Evolutionary conservation across 2,329 filamentous ascomycete species (phyloP).

Genomic region (Amylocarpus encephaloides): DNA sequence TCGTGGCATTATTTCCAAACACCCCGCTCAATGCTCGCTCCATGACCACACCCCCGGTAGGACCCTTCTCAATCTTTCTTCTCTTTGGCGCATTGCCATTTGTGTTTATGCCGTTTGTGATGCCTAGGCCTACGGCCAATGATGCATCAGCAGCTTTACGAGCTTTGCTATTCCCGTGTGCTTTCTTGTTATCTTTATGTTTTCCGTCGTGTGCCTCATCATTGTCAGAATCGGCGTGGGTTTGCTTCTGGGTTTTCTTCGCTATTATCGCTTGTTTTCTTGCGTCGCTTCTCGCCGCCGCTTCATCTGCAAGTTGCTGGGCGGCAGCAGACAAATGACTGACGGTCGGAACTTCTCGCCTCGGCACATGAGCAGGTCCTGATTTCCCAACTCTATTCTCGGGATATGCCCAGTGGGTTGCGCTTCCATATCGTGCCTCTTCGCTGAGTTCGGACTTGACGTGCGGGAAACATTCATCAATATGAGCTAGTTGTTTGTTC

Average conservation of each 20-base stretch:
- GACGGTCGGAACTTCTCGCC: conserved; percentile 70
- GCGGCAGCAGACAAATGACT: conserved; percentile 65
- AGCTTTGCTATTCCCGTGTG: conserved; percentile 51
- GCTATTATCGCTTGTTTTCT: conserved; percentile 75
- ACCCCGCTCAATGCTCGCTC: conserved; percentile 63
- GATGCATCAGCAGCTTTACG: conserved; percentile 53
- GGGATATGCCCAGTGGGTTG: conserved; percentile 91
- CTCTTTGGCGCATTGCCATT: conserved; percentile 60
- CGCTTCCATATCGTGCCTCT: conserved; percentile 86
- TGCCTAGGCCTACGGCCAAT: conserved; percentile 55
- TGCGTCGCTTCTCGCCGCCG: conserved; percentile 75
- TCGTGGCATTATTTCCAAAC: conserved; percentile 40
- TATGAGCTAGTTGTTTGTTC: conserved; percentile 73
- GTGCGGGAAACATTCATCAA: conserved; percentile 82
- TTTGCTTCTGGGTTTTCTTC: conserved; percentile 54
- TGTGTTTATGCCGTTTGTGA: conserved; percentile 47
- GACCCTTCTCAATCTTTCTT: conserved; percentile 70
- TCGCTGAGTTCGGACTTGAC: conserved; percentile 88
- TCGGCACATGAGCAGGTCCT: conserved; percentile 64
- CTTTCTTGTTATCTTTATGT: conserved; percentile 61
- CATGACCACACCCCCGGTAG: conserved; percentile 45
- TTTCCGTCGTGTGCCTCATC: conserved; percentile 55
- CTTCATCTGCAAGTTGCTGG: conserved; percentile 74
- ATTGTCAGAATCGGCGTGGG: conserved; percentile 70
- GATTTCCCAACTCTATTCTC: conserved; percentile 65